phyloP scores from a whole-genome alignment of 768 basidiomycete species.

The Tephrocybe sp. region DNA sequence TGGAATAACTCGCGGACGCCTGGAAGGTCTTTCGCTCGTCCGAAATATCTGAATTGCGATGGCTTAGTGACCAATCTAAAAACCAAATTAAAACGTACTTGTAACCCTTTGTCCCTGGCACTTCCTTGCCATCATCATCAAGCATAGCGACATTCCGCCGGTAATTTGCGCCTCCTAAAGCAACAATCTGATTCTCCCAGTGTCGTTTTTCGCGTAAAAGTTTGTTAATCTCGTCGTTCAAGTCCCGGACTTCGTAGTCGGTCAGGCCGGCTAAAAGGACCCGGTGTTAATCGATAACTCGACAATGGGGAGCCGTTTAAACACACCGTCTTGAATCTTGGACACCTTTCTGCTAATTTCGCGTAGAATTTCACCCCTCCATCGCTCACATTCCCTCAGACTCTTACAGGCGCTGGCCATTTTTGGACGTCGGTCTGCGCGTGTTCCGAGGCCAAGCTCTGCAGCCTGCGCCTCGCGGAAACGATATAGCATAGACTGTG shows the following conservation, averaged over 20 bases:
- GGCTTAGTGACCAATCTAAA: background rate
- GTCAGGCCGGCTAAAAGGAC: slow-evolving; percentile 72
- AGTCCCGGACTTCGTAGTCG: slow-evolving; percentile 92
- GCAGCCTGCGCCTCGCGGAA: slow-evolving; percentile 96
- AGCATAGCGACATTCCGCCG: slow-evolving; percentile 90
- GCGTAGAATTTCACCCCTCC: slow-evolving; percentile 91
- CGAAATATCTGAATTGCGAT: slow-evolving; percentile 73
- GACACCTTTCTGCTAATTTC: slow-evolving; percentile 97
- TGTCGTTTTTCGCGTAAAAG: slow-evolving; percentile 92
- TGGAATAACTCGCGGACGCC: slow-evolving; percentile 95
- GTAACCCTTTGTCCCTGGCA: slow-evolving; percentile 96
- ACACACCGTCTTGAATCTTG: slow-evolving; percentile 86
- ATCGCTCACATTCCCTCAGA: slow-evolving; percentile 89
- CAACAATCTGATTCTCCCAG: slow-evolving; percentile 99
- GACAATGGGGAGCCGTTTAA: too few species aligned
- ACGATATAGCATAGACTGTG: slow-evolving; percentile 44
- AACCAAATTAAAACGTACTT: slow-evolving; percentile 54
- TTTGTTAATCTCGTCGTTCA: slow-evolving; percentile 98
- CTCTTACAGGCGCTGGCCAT: slow-evolving; percentile 94
- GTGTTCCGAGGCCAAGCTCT: slow-evolving; percentile 88
- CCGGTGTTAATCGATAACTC: background rate
- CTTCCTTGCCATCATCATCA: slow-evolving; percentile 94
- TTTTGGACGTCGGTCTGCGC: slow-evolving; percentile 80
- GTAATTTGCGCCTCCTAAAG: slow-evolving; percentile 94
- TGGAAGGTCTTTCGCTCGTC: slow-evolving; percentile 92